A percentile compares a stretch with the other conserved stretches of the same genome.
phyloP scores from a whole-genome alignment of 2,329 filamentous ascomycete genomes.

The Myriangium duriaei region DNA sequence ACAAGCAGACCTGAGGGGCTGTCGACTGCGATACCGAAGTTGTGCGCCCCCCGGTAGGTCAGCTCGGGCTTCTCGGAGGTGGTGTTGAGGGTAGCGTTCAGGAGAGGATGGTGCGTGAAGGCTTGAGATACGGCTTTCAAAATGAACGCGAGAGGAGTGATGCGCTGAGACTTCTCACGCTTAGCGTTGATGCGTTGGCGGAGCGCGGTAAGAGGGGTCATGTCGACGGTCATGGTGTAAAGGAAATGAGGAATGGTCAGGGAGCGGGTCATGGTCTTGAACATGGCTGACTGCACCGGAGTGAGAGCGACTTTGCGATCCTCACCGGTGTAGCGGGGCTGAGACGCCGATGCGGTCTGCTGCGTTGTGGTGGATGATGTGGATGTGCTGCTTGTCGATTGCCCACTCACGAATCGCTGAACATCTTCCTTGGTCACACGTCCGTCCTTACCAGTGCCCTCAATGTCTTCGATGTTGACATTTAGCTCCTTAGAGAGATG shows the following conservation, averaged over 20 bases:
- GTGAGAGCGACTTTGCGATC: conserved; percentile 53
- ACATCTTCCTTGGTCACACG: conserved; percentile 90
- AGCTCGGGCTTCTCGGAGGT: conserved; percentile 56
- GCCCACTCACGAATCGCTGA: conserved; percentile 28
- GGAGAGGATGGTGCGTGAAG: conserved; percentile 66
- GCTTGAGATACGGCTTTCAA: conserved; percentile 89
- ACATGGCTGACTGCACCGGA: conserved; percentile 81
- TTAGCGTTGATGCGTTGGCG: conserved; percentile 58
- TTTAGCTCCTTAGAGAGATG: conserved; percentile 71
- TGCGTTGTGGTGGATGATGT: conserved; percentile 16
- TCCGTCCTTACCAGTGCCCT: conserved; percentile 81
- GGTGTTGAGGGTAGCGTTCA: conserved; percentile 75
- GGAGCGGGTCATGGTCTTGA: conserved; percentile 91
- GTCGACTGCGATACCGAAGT: conserved; percentile 93
- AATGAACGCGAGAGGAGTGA: conserved; percentile 88
- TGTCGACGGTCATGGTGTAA: conserved; percentile 81
- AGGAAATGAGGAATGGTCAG: conserved; percentile 89
- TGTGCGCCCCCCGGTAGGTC: conserved; percentile 71
- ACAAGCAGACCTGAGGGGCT: conserved; percentile 80
- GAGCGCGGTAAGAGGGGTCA: conserved; percentile 59
- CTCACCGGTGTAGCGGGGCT: conserved; percentile 14
- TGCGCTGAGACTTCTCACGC: conserved; percentile 42
- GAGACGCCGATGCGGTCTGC: conserved; percentile 22
- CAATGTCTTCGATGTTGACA: conserved; percentile 64
- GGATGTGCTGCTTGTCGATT: conserved; percentile 13